phyloP scores from a whole-genome alignment of 371 early-diverging fungal genomes.

The Mortierella sp. region DNA sequence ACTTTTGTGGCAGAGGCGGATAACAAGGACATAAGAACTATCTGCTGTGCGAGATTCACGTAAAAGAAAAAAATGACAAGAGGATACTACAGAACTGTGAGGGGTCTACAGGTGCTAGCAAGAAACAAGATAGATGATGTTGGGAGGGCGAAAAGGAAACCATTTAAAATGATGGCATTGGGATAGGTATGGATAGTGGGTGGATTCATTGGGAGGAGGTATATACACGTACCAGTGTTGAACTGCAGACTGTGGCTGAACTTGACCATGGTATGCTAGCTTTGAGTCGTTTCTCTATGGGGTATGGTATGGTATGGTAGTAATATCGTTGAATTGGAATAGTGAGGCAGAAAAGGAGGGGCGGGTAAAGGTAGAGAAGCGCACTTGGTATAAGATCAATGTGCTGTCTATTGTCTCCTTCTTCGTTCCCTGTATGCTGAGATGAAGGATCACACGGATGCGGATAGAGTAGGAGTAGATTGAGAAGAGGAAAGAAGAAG shows the following conservation, averaged over 20 bases:
- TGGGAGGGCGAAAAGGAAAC: not conserved
- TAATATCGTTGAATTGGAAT: not conserved
- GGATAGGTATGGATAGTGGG: not conserved
- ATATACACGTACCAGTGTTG: slow-evolving; percentile 44
- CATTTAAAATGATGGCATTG: not conserved
- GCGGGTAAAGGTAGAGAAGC: not conserved
- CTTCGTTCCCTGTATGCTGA: not conserved
- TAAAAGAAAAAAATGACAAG: too few species aligned
- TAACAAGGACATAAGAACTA: too few species aligned
- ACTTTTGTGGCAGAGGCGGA: too few species aligned
- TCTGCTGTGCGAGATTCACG: too few species aligned
- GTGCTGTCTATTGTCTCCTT: not conserved
- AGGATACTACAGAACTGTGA: too few species aligned
- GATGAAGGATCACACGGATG: not conserved
- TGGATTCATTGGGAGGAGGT: too few species aligned
- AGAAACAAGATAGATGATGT: not conserved
- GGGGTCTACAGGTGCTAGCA: too few species aligned
- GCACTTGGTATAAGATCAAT: not conserved
- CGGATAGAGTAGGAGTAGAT: not conserved
- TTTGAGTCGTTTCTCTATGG: not conserved
- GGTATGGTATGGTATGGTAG: not conserved
- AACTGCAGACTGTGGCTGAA: slow-evolving; percentile 55
- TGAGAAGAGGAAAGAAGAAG: slow-evolving; percentile 3
- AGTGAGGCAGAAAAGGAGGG: not conserved
- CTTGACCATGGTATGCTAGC: slow-evolving; percentile 37